Evolutionary conservation across 768 basidiomycete genomes (phyloP).

Genomic region (Xanthoconium stramineum): DNA sequence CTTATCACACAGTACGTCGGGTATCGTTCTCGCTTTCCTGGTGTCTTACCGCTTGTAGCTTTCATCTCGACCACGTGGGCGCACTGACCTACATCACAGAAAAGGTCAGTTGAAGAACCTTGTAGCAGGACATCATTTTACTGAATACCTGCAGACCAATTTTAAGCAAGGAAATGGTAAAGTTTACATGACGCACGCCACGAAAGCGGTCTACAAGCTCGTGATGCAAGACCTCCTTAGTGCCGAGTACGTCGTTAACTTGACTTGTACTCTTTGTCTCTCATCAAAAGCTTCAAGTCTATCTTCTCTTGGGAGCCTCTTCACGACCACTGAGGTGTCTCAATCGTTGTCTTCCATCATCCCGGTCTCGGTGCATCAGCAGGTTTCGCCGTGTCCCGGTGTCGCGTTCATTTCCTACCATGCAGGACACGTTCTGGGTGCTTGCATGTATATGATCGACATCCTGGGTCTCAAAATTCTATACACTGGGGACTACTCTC

Average conservation of each 20-base stretch:
- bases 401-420: constrained; percentile 95
- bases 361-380: constrained; percentile 85
- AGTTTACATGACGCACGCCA: constrained; percentile 99
- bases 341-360: constrained; percentile 81
- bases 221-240: constrained; percentile 98
- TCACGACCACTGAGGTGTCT: constrained; percentile 71
- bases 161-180: constrained; percentile 94
- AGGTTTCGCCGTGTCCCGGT: constrained; percentile 86
- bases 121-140: neutral
- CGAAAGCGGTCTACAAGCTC: constrained; percentile 94
- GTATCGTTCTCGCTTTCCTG: neutral
- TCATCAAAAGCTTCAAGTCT: constrained; percentile 32
- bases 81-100: constrained; percentile 95
- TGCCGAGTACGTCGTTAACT: constrained; percentile 60
- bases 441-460: constrained; percentile 96
- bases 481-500: constrained; percentile 96
- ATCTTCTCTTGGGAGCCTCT: constrained; percentile 69
- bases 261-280: neutral
- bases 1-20: constrained; percentile 86
- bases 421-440: constrained; percentile 94
- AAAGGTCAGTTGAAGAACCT: constrained; percentile 53
- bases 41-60: constrained; percentile 45
- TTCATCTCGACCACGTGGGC: constrained; percentile 96
- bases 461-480: constrained; percentile 91
- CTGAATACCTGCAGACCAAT: constrained; percentile 67